Percentiles rank a stretch among this genome's conserved stretches.
phyloP scores from a whole-genome alignment of 1,284 basidiomycete genomes.

The Caloboletus firmus region DNA sequence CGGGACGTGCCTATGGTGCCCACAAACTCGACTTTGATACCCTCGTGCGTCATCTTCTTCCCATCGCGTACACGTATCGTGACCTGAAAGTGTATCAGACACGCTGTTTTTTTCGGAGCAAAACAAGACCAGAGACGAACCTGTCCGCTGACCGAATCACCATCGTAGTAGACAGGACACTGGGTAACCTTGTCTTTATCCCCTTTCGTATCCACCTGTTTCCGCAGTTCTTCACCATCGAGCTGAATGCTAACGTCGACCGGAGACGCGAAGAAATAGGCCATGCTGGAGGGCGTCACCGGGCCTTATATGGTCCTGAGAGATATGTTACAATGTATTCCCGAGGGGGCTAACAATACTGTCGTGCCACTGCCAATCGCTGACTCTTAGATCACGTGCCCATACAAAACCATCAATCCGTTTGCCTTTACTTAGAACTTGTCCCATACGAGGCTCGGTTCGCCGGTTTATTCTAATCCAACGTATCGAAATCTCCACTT shows the following conservation, averaged over 20 bases:
- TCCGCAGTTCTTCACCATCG: slow-evolving; percentile 82
- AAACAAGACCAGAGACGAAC: slow-evolving; percentile 46
- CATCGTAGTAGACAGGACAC: slow-evolving; percentile 95
- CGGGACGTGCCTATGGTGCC: slow-evolving; percentile 83
- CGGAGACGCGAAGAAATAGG: slow-evolving; percentile 90
- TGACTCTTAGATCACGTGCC: slow-evolving; percentile 5
- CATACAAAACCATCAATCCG: neutral
- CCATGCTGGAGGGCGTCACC: slow-evolving; percentile 39
- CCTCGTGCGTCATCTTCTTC: slow-evolving; percentile 93
- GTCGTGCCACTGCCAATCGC: too few species aligned
- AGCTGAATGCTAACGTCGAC: slow-evolving; percentile 92
- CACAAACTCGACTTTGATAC: slow-evolving; percentile 97
- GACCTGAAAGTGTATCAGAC: slow-evolving; percentile 51
- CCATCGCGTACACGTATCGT: slow-evolving; percentile 90
- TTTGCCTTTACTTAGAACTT: neutral
- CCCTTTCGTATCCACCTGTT: slow-evolving; percentile 70
- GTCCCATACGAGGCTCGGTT: neutral
- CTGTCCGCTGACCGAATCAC: slow-evolving; percentile 85
- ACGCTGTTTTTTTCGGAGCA: neutral
- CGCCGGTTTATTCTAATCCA: neutral
- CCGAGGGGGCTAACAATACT: neutral
- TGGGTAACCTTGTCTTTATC: slow-evolving; percentile 82
- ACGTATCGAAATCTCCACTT: neutral
- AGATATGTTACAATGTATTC: neutral
- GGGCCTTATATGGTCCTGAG: neutral